Evolutionary conservation across 2,329 filamentous ascomycete species (phyloP).

Genomic region (Dichotomopilus funicola): DNA sequence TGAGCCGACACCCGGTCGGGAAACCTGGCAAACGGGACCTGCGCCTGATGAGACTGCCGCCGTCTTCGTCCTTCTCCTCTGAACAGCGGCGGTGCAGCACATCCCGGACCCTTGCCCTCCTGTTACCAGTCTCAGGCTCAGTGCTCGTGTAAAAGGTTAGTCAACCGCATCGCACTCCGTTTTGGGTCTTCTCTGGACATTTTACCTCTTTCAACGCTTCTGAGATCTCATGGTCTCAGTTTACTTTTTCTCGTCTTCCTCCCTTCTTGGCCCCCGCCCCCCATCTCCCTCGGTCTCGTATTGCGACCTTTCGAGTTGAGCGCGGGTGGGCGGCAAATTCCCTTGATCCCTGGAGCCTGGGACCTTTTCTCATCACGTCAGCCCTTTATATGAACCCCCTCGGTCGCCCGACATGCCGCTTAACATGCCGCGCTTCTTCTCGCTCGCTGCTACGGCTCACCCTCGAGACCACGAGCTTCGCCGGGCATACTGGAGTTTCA

Average conservation of each 20-base stretch:
- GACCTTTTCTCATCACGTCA: conserved; percentile 7
- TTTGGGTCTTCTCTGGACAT: not conserved
- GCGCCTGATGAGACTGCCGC: not conserved
- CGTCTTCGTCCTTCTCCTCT: conserved; percentile 12
- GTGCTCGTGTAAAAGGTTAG: conserved; percentile 14
- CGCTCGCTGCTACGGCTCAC: conserved; percentile 10
- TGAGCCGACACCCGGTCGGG: not conserved
- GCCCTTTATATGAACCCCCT: not conserved
- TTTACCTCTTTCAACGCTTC: no score
- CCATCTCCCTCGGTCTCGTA: not conserved
- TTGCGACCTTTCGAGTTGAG: conserved; percentile 5
- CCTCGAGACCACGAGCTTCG: conserved; percentile 10
- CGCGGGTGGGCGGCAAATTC: conserved; percentile 16
- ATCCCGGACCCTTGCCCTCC: conserved; percentile 18
- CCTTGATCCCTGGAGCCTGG: not conserved
- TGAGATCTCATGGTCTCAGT: conserved; percentile 8
- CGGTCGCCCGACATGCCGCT: conserved; percentile 18
- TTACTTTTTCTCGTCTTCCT: not conserved
- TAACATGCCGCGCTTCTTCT: conserved; percentile 20
- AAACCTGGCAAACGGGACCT: not conserved
- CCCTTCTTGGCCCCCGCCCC: conserved; percentile 5
- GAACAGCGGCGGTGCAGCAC: conserved; percentile 19
- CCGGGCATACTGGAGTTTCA: conserved; percentile 14
- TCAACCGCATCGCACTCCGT: conserved; percentile 7
- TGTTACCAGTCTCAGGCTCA: conserved; percentile 8